Percentiles rank a stretch among this genome's conserved stretches.
Conservation (phyloP, 345 rosid genomes). For the Hypericum perforatum region DNA sequence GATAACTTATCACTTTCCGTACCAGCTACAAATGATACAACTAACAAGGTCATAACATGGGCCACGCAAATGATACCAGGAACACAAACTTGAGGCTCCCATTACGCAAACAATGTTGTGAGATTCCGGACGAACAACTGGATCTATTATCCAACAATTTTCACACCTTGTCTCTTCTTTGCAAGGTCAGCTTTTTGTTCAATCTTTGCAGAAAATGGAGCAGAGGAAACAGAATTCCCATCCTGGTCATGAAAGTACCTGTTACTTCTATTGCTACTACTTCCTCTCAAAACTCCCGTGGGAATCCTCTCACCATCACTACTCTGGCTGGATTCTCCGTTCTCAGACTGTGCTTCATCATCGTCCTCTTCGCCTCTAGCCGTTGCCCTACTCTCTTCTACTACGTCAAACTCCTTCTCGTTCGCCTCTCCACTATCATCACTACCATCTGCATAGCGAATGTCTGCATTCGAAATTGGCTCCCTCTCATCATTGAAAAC, state of each 20-base stretch:
- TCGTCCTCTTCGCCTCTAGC: not conserved
- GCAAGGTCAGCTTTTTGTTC: constrained; percentile 36
- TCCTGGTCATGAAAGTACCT: constrained; percentile 14
- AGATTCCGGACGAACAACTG: too few species aligned
- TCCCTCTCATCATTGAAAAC: constrained; percentile 24
- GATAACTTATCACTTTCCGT: too few species aligned
- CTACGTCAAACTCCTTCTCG: constrained; percentile 20
- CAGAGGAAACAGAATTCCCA: constrained; percentile 34
- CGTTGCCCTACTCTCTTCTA: constrained; percentile 12
- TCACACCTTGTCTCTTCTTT: constrained; percentile 28
- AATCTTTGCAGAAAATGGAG: constrained; percentile 69
- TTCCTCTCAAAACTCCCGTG: too few species aligned
- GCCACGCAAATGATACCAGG: too few species aligned
- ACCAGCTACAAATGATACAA: too few species aligned
- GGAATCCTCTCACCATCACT: too few species aligned
- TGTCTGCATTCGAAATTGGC: constrained; percentile 29
- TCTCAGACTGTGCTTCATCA: not conserved
- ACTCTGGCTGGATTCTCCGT: not conserved
- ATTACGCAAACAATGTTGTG: too few species aligned
- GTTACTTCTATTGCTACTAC: not conserved
- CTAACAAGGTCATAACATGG: too few species aligned
- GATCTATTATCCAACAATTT: constrained; percentile 9
- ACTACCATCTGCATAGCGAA: constrained; percentile 19
- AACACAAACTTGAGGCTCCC: too few species aligned
- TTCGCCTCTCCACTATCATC: constrained; percentile 22